These are phyloP conservation scores for Metschnikowia continentalis DNA, from an alignment of 805 yeast species.

Conservation along the genomic window DNA sequence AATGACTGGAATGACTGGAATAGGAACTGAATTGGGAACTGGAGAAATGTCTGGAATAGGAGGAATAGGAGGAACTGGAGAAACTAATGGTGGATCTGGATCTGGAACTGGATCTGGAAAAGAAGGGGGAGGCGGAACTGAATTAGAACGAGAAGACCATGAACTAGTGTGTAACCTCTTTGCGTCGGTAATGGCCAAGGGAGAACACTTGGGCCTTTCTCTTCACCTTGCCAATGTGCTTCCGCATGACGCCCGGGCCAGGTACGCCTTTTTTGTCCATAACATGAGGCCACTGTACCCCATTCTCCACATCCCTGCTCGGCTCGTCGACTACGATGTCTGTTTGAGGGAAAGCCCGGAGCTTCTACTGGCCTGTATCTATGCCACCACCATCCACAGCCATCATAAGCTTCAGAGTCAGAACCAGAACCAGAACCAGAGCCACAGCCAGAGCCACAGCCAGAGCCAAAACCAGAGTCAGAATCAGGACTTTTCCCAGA, in stretches of 20 bases:
- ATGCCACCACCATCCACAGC: conserved; percentile 46
- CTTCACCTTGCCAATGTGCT: background rate
- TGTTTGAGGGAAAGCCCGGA: conserved; percentile 41
- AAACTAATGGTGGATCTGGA: background rate
- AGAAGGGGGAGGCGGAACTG: no score
- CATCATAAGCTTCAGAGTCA: conserved; percentile 12
- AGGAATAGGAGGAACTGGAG: background rate
- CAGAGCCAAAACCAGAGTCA: no score
- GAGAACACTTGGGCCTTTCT: background rate
- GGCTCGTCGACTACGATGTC: conserved; percentile 34
- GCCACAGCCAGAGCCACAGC: no score
- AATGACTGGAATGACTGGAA: no score
- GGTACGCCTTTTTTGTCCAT: conserved; percentile 33
- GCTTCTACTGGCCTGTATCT: conserved; percentile 39
- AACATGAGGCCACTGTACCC: conserved; percentile 48
- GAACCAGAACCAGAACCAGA: no score
- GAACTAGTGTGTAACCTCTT: background rate
- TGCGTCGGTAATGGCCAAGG: background rate
- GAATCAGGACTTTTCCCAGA: no score
- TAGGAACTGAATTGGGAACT: no score
- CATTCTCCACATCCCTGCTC: conserved; percentile 38
- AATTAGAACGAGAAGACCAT: background rate
- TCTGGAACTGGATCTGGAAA: no score
- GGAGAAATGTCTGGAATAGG: background rate
- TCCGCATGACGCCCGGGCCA: conserved; percentile 28